Evolutionary conservation across 2,329 filamentous ascomycete genomes (phyloP), one percentile per base, ranked within the genome.

Genomic region (Diaporthe sp.): DNA sequence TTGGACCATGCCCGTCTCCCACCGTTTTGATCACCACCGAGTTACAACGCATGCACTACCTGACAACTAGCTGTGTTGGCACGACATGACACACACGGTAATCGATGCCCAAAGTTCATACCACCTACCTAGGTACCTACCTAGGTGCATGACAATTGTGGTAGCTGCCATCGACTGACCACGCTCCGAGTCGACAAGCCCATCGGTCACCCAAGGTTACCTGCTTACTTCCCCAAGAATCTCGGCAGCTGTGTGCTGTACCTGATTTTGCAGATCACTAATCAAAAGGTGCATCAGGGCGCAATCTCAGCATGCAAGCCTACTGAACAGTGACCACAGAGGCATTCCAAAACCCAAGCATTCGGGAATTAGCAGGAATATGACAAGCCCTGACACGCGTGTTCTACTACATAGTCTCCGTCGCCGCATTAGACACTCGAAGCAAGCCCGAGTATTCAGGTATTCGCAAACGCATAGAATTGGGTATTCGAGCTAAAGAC

Each of bases 401-500:
- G 19, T 19, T 49, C 8, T 49, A 49, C 17, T 9, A 8, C 44
- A 49, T 49, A 19, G 19, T 49, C 7, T 7, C 2, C 44, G 2
- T 22, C 44, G 19, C 2, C 44, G 17, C 7, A 22, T 4, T 37
- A 13, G 31, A 10, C 31, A 58, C 22, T 12, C n/a, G n/a, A n/a
- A n/a, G n/a, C n/a, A n/a, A n/a, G n/a, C n/a, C n/a, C n/a, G n/a
- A n/a, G 22, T 9, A 28, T 5, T n/a, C 1, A 19, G 9, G 25
- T 42, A 46, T 34, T 22, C 1, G 13, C n/a, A 8, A 7, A 70
- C 2, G 8, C 10, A 22, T 28, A 55, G n/a, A 1, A 37, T 55
- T 70, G 65, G 65, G 65, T 70, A 70, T 70, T 55, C 37, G 4
- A 28, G 65, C 34, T 70, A 55, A 70, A 42, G 49, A 70, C 65